Percentiles rank a stretch among this genome's conserved stretches.
phyloP scores from a whole-genome alignment of 805 yeast species.

The Wickerhamiella azymoides region DNA sequence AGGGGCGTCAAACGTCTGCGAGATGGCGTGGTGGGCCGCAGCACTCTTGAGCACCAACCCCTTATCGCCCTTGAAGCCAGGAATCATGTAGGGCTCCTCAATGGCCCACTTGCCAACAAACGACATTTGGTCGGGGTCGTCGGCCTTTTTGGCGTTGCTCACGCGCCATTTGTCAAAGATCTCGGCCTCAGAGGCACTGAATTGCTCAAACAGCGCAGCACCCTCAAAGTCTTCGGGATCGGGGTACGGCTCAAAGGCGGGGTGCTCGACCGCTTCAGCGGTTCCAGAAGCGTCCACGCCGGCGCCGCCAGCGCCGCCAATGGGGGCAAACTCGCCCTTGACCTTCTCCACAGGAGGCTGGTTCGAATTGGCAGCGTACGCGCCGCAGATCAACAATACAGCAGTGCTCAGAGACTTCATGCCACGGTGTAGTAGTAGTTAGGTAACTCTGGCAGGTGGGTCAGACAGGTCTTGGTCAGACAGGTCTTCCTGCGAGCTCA shows the following conservation, averaged over 20 bases:
- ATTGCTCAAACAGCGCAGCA: conserved; percentile 23
- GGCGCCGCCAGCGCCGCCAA: neutral
- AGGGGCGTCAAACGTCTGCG: conserved; percentile 42
- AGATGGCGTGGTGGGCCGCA: conserved; percentile 74
- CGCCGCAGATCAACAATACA: conserved; percentile 8
- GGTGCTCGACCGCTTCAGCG: conserved; percentile 19
- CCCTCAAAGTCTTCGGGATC: conserved; percentile 14
- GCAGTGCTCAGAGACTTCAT: conserved; percentile 8
- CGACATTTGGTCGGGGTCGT: conserved; percentile 36
- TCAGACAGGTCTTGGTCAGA: no score
- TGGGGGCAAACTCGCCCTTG: conserved; percentile 2
- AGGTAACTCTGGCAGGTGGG: neutral
- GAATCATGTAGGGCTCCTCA: conserved; percentile 44
- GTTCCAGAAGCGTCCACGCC: neutral
- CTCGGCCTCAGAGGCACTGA: conserved; percentile 25
- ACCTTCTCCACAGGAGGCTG: conserved; percentile 9
- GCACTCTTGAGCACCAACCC: conserved; percentile 66
- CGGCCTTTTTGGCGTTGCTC: conserved; percentile 34
- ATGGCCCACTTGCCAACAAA: conserved; percentile 68
- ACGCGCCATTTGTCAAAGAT: conserved; percentile 36
- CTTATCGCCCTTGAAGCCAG: conserved; percentile 50
- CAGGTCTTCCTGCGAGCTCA: no score
- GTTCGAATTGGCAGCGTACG: neutral
- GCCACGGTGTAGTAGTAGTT: neutral
- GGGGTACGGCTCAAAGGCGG: conserved; percentile 19